Base-by-base conservation (phyloP, 208 protist genomes). In the Angomonas ambiguus region DNA sequence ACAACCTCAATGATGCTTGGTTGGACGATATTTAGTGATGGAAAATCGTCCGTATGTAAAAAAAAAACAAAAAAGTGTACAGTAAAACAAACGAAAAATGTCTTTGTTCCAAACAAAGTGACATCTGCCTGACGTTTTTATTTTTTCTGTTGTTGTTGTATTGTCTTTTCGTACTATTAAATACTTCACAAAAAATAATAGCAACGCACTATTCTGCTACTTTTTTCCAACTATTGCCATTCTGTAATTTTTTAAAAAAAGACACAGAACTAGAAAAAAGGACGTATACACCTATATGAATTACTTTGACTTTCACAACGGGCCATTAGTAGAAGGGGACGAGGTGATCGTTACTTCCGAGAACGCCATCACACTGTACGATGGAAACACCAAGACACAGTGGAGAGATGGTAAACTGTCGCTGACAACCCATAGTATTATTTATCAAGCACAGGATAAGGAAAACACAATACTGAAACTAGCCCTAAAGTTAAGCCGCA, bases 381-480 rank as follows among this genome's bases (percentile, higher is more conserved):
- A 94, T 53, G 61, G 72, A 20, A 67, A 84, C 11, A 71, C 56
- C 0, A 83, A 79, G 31, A 88, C 83, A 33, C 35, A 87, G 34
- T 83, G 80, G 67, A 63, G 68, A 11, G 77, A 82, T 0, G 88
- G 88, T 8, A 90, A 80, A 51, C 35, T 94, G 35, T 78, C 75
- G 6, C 61, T 94, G 18, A 80, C 85, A 1, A 87, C 84, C 16
- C 75, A 90, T 66, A 61, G 85, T 45, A 69, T 94, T 13, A 69
- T 91, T 32, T 93, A 84, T 61, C 74, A 77, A 11, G 70, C 70
- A 25, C 70, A 77, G 1, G 58, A 56, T 1, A 66, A 79, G 11
- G 45, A 45, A 13, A 51, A 62, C 4, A 74, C 30, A 16, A 49
- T 74, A 2, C 42, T 92, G 58, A 71, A 80, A 55, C 65, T 94